Base-by-base conservation (phyloP, 768 basidiomycete genomes). In the Nevesoporus exiguus region DNA sequence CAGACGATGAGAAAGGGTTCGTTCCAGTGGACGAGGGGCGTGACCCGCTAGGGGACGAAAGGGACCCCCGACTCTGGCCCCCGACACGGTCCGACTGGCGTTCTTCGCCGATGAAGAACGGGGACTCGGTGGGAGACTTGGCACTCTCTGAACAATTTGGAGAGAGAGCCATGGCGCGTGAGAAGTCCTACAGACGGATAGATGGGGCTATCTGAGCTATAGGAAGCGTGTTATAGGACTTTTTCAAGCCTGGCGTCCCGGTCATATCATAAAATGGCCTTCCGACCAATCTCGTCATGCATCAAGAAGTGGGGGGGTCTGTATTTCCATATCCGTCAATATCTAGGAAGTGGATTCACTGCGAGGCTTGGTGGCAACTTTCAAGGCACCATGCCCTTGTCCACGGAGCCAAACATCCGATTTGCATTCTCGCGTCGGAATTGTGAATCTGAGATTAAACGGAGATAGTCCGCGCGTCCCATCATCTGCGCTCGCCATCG, bases 1-100 rank as follows among this genome's bases (percentile, higher is more conserved):
- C 67, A 5, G 80, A 77, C 11, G 83, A 74, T 0, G 84, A 82
- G 68, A 82, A 81, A 0, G 82, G 78, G 61, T 79, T 80, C 43
- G 46, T 73, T 43, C 50, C 67, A 19, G 55, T 58, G 3, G 66
- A 66, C 50, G 56, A 73, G 45, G 59, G 61, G 13, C 61, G 66
- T 2, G 67, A 62, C 5, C 11, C 29, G 27, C 25, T 45, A 0
- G 55, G 47, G 7, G 56, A 41, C 13, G 55, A 48, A 0, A 36
- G 17, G 43, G 54, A 53, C 3, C 1, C 47, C 2, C 7, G 25
- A 37, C 33, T 33, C 8, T 45, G 51, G 25, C 39, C 54, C 2
- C 47, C 56, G 21, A 14, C 47, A 7, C 25, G 54, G 17, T 57
- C 56, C 42, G 43, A 10, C 1, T 43, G 58, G 8, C 47, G 58